Percentiles rank a stretch among this genome's conserved stretches.
These are phyloP conservation scores for Balansia obtecta DNA, from an alignment of 2,329 filamentous ascomycete genomes.

Conservation along the genomic window DNA sequence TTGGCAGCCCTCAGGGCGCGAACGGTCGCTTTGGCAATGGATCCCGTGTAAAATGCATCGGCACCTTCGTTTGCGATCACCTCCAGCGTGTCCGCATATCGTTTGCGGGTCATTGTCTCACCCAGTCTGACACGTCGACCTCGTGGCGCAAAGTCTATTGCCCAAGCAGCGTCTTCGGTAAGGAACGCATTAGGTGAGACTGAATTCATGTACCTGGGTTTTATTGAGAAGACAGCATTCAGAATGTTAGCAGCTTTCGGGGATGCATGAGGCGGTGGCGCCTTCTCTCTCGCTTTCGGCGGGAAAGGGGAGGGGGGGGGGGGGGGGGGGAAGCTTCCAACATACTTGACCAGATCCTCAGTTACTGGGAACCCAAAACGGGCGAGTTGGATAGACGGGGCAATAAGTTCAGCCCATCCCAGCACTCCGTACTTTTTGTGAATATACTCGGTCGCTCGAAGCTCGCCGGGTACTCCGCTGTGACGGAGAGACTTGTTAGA, in stretches of 20 bases:
- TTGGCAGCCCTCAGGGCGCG: constrained; percentile 47
- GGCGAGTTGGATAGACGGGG: constrained; percentile 60
- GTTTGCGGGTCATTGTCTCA: constrained; percentile 62
- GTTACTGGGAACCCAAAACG: constrained; percentile 60
- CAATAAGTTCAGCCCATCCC: constrained; percentile 53
- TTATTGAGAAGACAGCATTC: not conserved
- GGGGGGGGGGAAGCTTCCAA: not conserved
- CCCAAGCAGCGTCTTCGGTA: constrained; percentile 59
- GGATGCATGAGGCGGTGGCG: not conserved
- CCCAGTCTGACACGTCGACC: constrained; percentile 52
- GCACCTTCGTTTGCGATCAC: constrained; percentile 52
- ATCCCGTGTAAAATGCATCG: constrained; percentile 57
- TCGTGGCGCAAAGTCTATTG: constrained; percentile 71
- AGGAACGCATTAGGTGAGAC: constrained; percentile 45
- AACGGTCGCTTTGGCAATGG: constrained; percentile 59
- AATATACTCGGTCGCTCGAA: constrained; percentile 62
- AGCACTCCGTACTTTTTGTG: constrained; percentile 55
- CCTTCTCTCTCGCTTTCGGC: not conserved
- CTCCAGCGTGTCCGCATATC: constrained; percentile 64
- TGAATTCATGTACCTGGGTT: constrained; percentile 44
- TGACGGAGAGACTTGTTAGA: not conserved
- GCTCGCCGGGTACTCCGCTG: constrained; percentile 55
- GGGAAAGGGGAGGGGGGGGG: too few species aligned
- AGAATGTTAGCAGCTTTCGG: not conserved
- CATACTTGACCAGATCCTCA: constrained; percentile 47